Evolutionary conservation across 1,139 yeast species (phyloP).

Genomic region (Candida glucosophila): DNA sequence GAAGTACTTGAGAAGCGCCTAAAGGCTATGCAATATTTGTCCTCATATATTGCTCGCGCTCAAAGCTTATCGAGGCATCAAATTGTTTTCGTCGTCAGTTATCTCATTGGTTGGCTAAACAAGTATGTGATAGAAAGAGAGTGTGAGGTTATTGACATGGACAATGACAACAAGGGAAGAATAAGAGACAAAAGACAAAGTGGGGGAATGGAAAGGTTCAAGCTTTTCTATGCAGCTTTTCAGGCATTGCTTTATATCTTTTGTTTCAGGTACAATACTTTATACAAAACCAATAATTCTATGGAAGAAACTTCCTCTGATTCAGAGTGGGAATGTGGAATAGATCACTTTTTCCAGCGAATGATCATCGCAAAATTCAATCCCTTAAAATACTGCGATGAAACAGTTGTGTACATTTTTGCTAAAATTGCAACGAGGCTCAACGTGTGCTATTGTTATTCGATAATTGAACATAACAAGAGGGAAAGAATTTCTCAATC

Average conservation of each 20-base stretch:
- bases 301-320: slow-evolving; percentile 9
- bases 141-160: slow-evolving; percentile 56
- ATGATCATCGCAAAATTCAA: slow-evolving; percentile 82
- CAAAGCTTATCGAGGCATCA: slow-evolving; percentile 62
- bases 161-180: slow-evolving; percentile 6
- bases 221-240: slow-evolving; percentile 84
- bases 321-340: slow-evolving; percentile 68
- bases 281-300: slow-evolving; percentile 28
- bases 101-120: slow-evolving; percentile 75
- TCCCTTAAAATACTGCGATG: slow-evolving; percentile 89
- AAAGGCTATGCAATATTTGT: slow-evolving; percentile 84
- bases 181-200: slow-evolving; percentile 8
- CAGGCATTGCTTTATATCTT: slow-evolving; percentile 88
- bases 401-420: slow-evolving; percentile 87
- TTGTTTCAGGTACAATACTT: slow-evolving; percentile 70
- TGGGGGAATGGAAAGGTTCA: slow-evolving; percentile 73
- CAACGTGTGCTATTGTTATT: slow-evolving; percentile 86
- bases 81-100: slow-evolving; percentile 68
- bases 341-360: slow-evolving; percentile 83
- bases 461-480: slow-evolving; percentile 86
- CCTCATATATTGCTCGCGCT: slow-evolving; percentile 89
- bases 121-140: slow-evolving; percentile 79
- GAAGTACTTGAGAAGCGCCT: slow-evolving; percentile 70
- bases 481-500: slow-evolving; percentile 46
- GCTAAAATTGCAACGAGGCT: slow-evolving; percentile 88